Evolutionary conservation across 441 rosid species (phyloP), one percentile per base, ranked within the genome.

Genomic region (Populus hybrid): DNA sequence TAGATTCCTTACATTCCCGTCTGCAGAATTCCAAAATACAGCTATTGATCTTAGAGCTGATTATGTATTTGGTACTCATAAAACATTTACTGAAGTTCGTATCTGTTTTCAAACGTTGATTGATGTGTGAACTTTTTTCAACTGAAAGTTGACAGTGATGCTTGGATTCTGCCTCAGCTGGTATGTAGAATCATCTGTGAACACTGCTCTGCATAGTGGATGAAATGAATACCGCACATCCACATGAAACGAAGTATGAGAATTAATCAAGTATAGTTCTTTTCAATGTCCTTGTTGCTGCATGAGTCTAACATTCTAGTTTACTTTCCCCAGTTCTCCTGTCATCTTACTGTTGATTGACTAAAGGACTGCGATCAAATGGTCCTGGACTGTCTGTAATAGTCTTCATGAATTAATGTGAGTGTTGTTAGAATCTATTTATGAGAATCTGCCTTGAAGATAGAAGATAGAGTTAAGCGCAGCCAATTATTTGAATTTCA

Each of bases 301-400:
- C 70, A 4, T 68, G 24, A 64, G 30, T 57, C 71, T 79, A 28
- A 73, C 26, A 34, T 50, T 78, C 50, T 76, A 11, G 11, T 69
- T 30, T 26, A 70, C 10, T 69, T 66, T 78, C 34, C 23, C 10
- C 80, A 91, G 93, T 54, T 86, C 0, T 72, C 93, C n/a, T 75
- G 84, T 46, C 92, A 92, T 65, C 78, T 40, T 57, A 81, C 85
- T 35, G 79, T 85, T 57, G 92, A 87, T 80, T 96, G 93, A 18
- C 88, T 91, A 73, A 92, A 89, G 87, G 84, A 88, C 86, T 81
- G 85, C 67, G 98, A 93, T 85, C 92, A 92, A 76, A 76, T 89
- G 89, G 91, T 95, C 81, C 84, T 93, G 42, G 93, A 91, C 79
- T 92, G 82, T 81, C 90, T 93, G 73, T 93, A 85, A 87, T 93